These are phyloP conservation scores for Cladorrhinum sp. DNA, from an alignment of 2,329 filamentous ascomycete species.

Conservation along the genomic window DNA sequence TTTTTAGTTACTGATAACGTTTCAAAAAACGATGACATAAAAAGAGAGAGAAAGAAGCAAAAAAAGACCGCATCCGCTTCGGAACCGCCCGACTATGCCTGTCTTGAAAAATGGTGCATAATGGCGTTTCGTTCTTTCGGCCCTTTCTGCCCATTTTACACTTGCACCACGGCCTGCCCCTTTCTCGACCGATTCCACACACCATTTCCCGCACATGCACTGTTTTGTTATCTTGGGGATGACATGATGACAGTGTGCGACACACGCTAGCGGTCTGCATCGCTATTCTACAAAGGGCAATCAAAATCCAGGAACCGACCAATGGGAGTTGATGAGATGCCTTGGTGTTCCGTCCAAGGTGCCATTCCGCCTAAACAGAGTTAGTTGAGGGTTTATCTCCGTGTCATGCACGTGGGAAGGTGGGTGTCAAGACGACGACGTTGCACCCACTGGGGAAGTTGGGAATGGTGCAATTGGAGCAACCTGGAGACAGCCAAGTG, in stretches of 20 bases:
- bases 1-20: neutral
- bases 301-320: neutral
- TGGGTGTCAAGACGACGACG: neutral
- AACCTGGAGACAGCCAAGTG: neutral
- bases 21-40: neutral
- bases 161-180: neutral
- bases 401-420: neutral
- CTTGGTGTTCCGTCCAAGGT: neutral
- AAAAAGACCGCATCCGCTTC: neutral
- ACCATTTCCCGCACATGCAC: neutral
- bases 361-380: neutral
- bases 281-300: neutral
- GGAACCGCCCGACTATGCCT: neutral
- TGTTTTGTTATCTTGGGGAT: neutral
- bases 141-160: neutral
- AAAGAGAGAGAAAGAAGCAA: neutral
- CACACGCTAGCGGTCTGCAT: neutral
- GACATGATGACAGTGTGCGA: neutral
- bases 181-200: neutral
- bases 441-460: neutral
- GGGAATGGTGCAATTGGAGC: neutral
- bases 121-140: neutral
- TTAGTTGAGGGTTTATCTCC: neutral
- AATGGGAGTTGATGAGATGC: neutral
- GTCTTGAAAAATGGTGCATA: no score